A percentile compares a stretch with the other conserved stretches of the same genome.
These are phyloP conservation scores for Tuber microsphaerosporum DNA, from an alignment of 495 filamentous ascomycete species.

Conservation along the genomic window DNA sequence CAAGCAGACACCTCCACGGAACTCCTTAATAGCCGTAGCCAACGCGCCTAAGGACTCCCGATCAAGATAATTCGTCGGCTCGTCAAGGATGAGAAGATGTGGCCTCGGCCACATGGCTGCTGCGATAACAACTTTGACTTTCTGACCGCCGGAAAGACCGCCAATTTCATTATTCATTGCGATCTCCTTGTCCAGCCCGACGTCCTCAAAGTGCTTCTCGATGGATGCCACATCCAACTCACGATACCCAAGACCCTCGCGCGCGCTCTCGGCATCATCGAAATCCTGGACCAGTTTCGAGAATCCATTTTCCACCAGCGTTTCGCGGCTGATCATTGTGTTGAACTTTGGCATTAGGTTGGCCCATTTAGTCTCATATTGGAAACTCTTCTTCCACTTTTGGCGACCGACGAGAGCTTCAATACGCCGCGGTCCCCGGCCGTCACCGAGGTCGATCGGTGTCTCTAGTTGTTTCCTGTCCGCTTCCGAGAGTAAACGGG, in stretches of 20 bases:
- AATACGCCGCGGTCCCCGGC: constrained; percentile 67
- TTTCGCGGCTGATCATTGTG: constrained; percentile 86
- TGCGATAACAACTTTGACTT: constrained; percentile 98
- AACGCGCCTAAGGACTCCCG: constrained; percentile 93
- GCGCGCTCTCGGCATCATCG: constrained; percentile 94
- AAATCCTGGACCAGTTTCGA: constrained; percentile 93
- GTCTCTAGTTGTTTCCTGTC: constrained; percentile 89
- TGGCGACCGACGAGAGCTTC: constrained; percentile 90
- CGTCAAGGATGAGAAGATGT: constrained; percentile 92
- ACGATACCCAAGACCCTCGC: constrained; percentile 93
- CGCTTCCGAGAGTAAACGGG: constrained; percentile 74
- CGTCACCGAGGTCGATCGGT: constrained; percentile 72
- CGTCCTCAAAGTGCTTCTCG: constrained; percentile 93
- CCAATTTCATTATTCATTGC: constrained; percentile 98
- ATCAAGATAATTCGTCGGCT: constrained; percentile 98
- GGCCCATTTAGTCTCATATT: constrained; percentile 98
- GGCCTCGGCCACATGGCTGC: constrained; percentile 99
- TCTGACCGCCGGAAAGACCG: constrained; percentile 95
- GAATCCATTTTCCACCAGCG: constrained; percentile 75
- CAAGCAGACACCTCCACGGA: constrained; percentile 96
- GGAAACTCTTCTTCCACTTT: constrained; percentile 98
- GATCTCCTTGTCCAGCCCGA: constrained; percentile 93
- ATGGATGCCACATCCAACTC: constrained; percentile 86
- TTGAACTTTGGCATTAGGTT: constrained; percentile 85
- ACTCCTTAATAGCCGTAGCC: constrained; percentile 92